Evolutionary conservation across 192 early-diverging fungal species (phyloP).

Genomic region (Phlyctochytrium bullatum): DNA sequence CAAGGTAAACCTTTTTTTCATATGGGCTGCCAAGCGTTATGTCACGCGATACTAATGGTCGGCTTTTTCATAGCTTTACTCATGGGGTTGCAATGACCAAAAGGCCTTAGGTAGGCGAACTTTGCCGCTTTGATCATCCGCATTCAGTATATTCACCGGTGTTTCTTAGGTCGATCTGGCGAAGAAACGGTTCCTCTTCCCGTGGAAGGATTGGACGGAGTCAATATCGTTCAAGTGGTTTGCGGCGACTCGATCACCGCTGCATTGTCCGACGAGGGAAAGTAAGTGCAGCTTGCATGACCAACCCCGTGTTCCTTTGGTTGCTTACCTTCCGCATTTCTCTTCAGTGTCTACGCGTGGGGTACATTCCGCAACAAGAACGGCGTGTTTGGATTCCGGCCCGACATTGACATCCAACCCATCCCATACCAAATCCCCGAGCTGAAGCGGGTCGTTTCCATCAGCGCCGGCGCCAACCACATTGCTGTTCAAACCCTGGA

Average conservation of each 20-base stretch:
- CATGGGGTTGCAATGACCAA: slow-evolving; percentile 97
- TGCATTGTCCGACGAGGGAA: slow-evolving; percentile 72
- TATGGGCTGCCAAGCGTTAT: too few species aligned
- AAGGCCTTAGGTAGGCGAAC: slow-evolving; percentile 59
- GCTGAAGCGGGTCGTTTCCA: slow-evolving; percentile 66
- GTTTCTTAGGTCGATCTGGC: slow-evolving; percentile 43
- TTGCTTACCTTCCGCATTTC: too few species aligned
- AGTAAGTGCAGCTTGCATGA: slow-evolving; percentile 34
- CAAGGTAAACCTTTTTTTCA: slow-evolving; percentile 47
- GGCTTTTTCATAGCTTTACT: slow-evolving; percentile 75
- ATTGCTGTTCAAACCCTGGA: slow-evolving; percentile 68
- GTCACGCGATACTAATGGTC: too few species aligned
- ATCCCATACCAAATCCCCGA: slow-evolving; percentile 58
- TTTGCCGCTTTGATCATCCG: slow-evolving; percentile 33
- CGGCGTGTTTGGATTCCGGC: slow-evolving; percentile 82
- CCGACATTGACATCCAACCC: slow-evolving; percentile 60
- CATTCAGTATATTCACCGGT: slow-evolving; percentile 26
- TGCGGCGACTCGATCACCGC: slow-evolving; percentile 84
- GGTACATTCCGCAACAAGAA: slow-evolving; percentile 83
- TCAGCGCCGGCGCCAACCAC: slow-evolving; percentile 85
- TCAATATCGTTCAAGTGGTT: slow-evolving; percentile 70
- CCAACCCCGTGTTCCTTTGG: not conserved
- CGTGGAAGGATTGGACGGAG: slow-evolving; percentile 70
- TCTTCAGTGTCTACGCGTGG: slow-evolving; percentile 77
- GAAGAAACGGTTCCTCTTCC: slow-evolving; percentile 66